These are phyloP conservation scores for Crithidia thermophila DNA, from an alignment of 208 protist species.

Conservation along the genomic window DNA sequence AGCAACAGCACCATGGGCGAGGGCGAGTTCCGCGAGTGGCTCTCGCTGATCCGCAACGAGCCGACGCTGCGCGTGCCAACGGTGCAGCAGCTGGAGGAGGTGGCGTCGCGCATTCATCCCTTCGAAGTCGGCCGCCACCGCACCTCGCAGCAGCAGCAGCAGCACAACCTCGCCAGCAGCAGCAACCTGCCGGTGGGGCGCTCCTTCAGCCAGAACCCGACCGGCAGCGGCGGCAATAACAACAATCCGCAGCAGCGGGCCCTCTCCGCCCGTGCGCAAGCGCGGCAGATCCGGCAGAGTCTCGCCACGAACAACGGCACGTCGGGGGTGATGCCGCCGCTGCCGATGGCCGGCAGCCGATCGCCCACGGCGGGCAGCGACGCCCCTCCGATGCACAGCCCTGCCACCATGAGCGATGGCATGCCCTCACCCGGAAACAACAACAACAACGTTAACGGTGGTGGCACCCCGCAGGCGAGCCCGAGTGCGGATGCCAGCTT, in stretches of 20 bases:
- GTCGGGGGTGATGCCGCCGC: constrained; percentile 3
- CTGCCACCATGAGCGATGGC: neutral
- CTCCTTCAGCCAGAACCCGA: neutral
- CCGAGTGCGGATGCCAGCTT: neutral
- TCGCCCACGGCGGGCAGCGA: constrained; percentile 13
- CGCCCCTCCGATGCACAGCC: neutral
- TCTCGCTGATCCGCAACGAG: constrained; percentile 43
- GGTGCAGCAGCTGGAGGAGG: constrained; percentile 32
- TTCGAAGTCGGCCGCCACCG: constrained; percentile 23
- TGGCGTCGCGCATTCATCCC: constrained; percentile 38
- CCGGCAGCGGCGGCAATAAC: neutral
- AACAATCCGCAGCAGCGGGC: constrained; percentile 8
- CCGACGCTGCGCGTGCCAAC: constrained; percentile 31
- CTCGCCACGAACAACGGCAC: constrained; percentile 3
- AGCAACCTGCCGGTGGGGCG: neutral
- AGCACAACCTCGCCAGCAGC: neutral
- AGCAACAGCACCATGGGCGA: constrained; percentile 81
- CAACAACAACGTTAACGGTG: neutral
- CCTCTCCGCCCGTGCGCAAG: constrained; percentile 18
- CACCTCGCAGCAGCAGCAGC: neutral
- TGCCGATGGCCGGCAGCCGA: neutral
- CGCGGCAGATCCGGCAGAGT: constrained; percentile 21
- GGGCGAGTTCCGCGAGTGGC: constrained; percentile 70
- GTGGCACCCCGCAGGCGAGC: neutral
- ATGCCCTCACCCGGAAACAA: neutral